Percentiles rank a stretch among this genome's conserved stretches.
phyloP scores from a whole-genome alignment of 2,329 filamentous ascomycete species.

The Hypoxylon sp. region DNA sequence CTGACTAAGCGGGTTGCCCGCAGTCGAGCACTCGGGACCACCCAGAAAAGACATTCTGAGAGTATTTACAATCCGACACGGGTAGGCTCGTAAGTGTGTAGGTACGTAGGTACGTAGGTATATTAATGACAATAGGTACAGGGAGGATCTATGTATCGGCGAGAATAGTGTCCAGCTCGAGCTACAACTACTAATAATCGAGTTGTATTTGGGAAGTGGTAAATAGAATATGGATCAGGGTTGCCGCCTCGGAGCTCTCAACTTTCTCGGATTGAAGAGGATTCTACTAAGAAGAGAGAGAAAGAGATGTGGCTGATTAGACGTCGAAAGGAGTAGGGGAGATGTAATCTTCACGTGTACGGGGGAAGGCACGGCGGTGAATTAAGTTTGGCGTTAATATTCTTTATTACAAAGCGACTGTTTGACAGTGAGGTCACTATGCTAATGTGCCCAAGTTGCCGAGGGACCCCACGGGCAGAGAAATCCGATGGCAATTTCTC shows the following conservation, averaged over 20 bases:
- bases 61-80: neutral
- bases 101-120: slow-evolving; percentile 1
- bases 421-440: slow-evolving; percentile 27
- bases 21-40: slow-evolving; percentile 92
- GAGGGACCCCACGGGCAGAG: slow-evolving; percentile 29
- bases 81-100: neutral
- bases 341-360: slow-evolving; percentile 16
- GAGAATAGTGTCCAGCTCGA: neutral
- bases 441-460: slow-evolving; percentile 37
- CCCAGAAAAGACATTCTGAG: slow-evolving; percentile 91
- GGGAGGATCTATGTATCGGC: neutral
- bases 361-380: neutral
- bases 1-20: slow-evolving; percentile 94
- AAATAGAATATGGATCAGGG: slow-evolving; percentile 1
- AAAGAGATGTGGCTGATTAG: neutral
- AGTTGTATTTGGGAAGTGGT: neutral
- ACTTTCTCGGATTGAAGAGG: neutral
- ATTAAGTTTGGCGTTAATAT: slow-evolving; percentile 14
- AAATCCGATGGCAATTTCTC: slow-evolving; percentile 19
- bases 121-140: slow-evolving; percentile 2
- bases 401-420: slow-evolving; percentile 39
- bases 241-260: neutral
- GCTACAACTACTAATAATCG: slow-evolving; percentile 2
- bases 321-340: neutral
- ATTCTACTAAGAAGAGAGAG: neutral